Base-by-base conservation (phyloP, 129 eudicot species). In the Mikania micrantha region DNA sequence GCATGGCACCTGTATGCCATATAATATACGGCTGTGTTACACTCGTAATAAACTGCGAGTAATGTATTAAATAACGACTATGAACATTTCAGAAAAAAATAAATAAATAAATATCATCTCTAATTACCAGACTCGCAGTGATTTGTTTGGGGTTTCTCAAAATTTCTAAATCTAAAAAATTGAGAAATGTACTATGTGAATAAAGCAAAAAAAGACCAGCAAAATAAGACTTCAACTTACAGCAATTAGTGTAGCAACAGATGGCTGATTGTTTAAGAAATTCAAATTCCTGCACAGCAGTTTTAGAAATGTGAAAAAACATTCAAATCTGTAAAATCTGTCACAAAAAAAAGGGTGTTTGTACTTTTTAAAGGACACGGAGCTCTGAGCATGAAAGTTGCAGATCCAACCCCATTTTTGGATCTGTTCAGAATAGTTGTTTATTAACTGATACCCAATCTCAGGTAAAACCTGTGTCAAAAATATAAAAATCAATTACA, bases 351-450 rank as follows among this genome's bases (percentile, higher is more conserved):
- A 66, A 48, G 67, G 32, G 48, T 48, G 57, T 31, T 67, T 28
- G 68, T 94, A 89, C 99, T 79, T 94, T 64, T 79, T 73, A 59
- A 94, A 94, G 39, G 93, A 87, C 47, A 57, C 73, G 24, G 95
- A 79, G 63, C 77, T 83, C 74, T 71, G 84, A 68, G 81, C 60
- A 76, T 80, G 82, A 70, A 85, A 83, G 76, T 80, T 89, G 83
- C 95, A 94, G 65, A 94, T 87, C 99, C 99, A 94, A 67, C 99
- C 99, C 99, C 99, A 94, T 54, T 74, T 76, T 70, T 80, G 82
- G 41, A 89, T 77, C 57, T 82, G 85, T 31, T 82, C 87, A 65
- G 88, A 86, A 76, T 94, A 94, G 69, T 87, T 87, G 61, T 79
- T 85, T 66, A 89, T 60, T 64, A 94, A 76, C 67, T 94, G 99